Evolutionary conservation across 352 stramenopile genomes (phyloP), one percentile per base, ranked within the genome.

Genomic region (Phytophthora chlamydospora): DNA sequence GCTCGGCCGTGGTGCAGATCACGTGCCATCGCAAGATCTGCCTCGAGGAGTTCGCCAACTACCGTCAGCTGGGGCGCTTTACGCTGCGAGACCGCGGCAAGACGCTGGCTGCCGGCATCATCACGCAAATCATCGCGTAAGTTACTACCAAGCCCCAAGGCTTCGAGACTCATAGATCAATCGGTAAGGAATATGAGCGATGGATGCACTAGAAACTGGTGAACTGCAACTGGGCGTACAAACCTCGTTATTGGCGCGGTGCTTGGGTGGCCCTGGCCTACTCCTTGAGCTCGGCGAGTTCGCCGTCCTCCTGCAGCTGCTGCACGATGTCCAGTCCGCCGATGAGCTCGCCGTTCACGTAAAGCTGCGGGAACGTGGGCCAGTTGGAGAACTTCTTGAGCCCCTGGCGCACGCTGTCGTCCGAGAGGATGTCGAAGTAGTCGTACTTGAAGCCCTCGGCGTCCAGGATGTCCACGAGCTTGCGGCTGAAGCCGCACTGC

Each of bases 361-460:
- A 99, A 6, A 99, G 68, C 70, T 99, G 96, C 10, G 97, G 97
- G 80, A 96, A 99, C 14, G 97, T 99, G 9, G 97, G 97, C 97
- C 97, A 99, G 81, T 99, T 98, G 9, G 83, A 97, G 70, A 94
- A 98, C 61, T 96, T 92, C 77, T 99, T 99, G 41, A 99, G 84
- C 11, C 93, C 96, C 73, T 99, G 89, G 35, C 97, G 93, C 44
- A 99, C 74, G 47, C 96, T 93, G 57, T 98, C 86, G 81, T 99
- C 97, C 60, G 93, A 80, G 4, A 99, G 74, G 68, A 99, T 99
- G 71, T 99, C 93, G 66, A 99, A 99, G 58, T 89, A 81, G 62
- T 97, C 93, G 73, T 98, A 99, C 21, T 85, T 66, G 58, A 98
- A 97, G 36, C 88, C 80, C 19, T 92, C 78, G 0, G 80, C 62